These are phyloP conservation scores for Fraxinus sp. DNA, from an alignment of 305 asterid genomes.

Conservation along the genomic window DNA sequence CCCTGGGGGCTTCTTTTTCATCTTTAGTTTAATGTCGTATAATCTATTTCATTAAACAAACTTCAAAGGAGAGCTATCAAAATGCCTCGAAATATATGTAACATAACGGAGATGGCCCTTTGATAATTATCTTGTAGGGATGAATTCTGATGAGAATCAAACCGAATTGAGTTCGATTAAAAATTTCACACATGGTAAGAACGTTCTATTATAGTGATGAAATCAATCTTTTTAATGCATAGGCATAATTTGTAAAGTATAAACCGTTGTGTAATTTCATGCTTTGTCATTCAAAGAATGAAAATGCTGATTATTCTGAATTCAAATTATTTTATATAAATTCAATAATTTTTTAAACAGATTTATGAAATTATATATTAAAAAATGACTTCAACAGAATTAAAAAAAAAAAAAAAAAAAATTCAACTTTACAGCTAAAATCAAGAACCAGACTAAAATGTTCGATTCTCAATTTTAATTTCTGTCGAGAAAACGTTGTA, in stretches of 20 bases:
- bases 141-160: no score
- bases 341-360: no score
- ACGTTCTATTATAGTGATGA: neutral
- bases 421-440: no score
- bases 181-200: neutral
- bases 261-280: neutral
- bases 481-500: neutral
- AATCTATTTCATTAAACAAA: neutral
- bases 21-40: neutral
- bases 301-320: neutral
- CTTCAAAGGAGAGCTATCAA: no score
- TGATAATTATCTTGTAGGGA: no score
- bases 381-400: no score
- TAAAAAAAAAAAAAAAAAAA: no score
- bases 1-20: neutral
- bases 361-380: no score
- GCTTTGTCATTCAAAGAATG: neutral
- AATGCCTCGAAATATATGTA: neutral
- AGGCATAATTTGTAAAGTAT: neutral
- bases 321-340: neutral
- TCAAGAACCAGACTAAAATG: neutral
- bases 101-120: no score
- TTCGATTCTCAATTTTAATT: neutral
- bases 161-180: no score
- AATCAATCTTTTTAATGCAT: no score